These are phyloP conservation scores for Fistulifera pelliculosa DNA, from an alignment of 108 stramenopile genomes.

Conservation along the genomic window DNA sequence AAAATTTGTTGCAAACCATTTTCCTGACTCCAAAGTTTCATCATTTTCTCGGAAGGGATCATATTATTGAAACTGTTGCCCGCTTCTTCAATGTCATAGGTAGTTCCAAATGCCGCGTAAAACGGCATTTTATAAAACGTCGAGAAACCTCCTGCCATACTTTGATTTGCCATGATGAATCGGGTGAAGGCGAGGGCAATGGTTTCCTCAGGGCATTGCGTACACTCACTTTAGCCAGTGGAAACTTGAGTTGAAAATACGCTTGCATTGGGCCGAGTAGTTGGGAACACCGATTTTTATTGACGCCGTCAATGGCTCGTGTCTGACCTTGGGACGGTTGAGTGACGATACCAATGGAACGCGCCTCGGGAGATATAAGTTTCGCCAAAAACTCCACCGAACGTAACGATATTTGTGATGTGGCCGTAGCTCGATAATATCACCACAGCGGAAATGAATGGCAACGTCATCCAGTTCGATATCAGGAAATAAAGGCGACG, in stretches of 20 bases:
- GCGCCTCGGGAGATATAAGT: not conserved
- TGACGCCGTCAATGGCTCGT: not conserved
- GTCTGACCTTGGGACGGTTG: conserved; percentile 3
- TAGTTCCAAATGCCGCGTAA: conserved; percentile 7
- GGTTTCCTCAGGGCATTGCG: conserved; percentile 10
- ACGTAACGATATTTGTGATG: conserved; percentile 7
- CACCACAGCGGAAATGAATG: conserved; percentile 22
- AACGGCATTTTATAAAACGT: conserved; percentile 5
- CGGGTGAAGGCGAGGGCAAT: conserved; percentile 9
- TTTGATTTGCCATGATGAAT: conserved; percentile 8
- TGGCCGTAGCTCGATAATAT: not conserved
- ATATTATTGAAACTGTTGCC: too few relatives aligned
- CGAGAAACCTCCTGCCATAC: not conserved
- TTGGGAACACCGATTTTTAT: not conserved
- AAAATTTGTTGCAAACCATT: too few relatives aligned
- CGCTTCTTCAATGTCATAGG: not conserved
- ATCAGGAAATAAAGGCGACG: not conserved
- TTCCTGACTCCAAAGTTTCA: too few relatives aligned
- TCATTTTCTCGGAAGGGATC: too few relatives aligned
- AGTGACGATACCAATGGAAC: conserved; percentile 14
- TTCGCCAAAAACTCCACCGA: not conserved
- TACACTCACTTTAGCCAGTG: conserved; percentile 2
- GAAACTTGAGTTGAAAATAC: conserved; percentile 8
- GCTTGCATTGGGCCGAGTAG: not conserved
- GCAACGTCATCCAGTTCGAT: conserved; percentile 12